Base-by-base conservation (phyloP, 148 eudicot species). In the Cornus suecica region DNA sequence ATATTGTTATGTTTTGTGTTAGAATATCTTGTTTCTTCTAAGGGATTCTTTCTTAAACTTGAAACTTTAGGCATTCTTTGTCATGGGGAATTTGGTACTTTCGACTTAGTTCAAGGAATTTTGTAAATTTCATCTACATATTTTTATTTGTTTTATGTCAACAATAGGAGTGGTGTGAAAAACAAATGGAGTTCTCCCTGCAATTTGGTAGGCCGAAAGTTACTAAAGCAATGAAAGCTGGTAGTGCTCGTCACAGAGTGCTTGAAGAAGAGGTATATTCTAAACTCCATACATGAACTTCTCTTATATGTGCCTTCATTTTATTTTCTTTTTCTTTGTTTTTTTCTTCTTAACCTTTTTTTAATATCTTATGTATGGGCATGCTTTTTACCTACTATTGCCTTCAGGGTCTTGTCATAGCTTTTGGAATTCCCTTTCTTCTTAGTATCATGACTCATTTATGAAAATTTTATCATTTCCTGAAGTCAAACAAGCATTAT, bases 81-180 rank as follows among this genome's bases (percentile, higher is more conserved):
- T 37, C 42, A 37, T 37, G 42, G 9, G 9, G 34, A 2, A 32
- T 32, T 2, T 5, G 42, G 42, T 37, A 37, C 42, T 37, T 37
- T 37, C 42, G 1, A 10, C 9, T 37, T 37, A 2, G 42, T 37
- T 37, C 42, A 37, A 4, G 8, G 42, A 37, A 37, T 37, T 37
- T 32, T 2, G 42, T 37, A 37, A 37, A 37, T 6, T 37, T 37
- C 42, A 37, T 37, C 42, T 37, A n/a, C 9, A 37, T 37, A 4
- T 37, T 37, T 37, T 6, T 37, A 8, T 10, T 37, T 37, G 3
- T 37, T 3, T 48, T 3, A 48, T 48, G 42, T 70, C 61, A 24
- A 66, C n/a, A 51, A 27, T 73, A 94, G 98, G 98, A 94, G 81
- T 94, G 98, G 98, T 94, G 98, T 77, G 98, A 94, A 82, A 94